These are phyloP conservation scores for Aspergillus spinulosporus DNA, from an alignment of 2,329 filamentous ascomycete species.

Conservation along the genomic window DNA sequence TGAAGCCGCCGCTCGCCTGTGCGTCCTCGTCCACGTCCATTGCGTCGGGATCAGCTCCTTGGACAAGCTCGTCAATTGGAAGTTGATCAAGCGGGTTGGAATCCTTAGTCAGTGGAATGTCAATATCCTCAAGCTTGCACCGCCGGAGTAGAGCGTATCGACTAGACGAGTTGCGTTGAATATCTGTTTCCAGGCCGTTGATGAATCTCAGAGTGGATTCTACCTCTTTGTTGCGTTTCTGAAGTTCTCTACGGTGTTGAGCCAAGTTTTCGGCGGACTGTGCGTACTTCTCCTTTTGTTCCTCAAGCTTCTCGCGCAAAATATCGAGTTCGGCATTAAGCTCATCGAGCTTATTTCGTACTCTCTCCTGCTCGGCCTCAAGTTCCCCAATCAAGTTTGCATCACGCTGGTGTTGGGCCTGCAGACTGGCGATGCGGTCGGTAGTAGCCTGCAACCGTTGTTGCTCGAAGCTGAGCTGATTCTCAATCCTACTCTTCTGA, in stretches of 20 bases:
- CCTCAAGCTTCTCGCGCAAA: conserved; percentile 69
- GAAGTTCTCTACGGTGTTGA: conserved; percentile 75
- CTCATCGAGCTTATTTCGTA: conserved; percentile 71
- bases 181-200: conserved; percentile 74
- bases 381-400: conserved; percentile 69
- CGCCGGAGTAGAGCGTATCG: conserved; percentile 82
- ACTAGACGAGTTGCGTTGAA: conserved; percentile 79
- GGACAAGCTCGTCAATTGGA: conserved; percentile 80
- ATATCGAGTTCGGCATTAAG: conserved; percentile 75
- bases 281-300: conserved; percentile 66
- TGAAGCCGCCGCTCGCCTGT: conserved; percentile 50
- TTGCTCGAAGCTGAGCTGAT: conserved; percentile 64
- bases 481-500: conserved; percentile 66
- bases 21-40: conserved; percentile 87
- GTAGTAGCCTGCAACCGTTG: conserved; percentile 70
- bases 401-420: conserved; percentile 66
- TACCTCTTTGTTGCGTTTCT: conserved; percentile 81
- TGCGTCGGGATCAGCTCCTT: conserved; percentile 72
- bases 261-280: conserved; percentile 73
- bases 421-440: conserved; percentile 66
- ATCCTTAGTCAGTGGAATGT: conserved; percentile 72
- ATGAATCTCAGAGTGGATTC: conserved; percentile 74
- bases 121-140: conserved; percentile 91
- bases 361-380: conserved; percentile 68
- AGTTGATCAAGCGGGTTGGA: conserved; percentile 74